Percentiles rank a stretch among this genome's conserved stretches.
These are phyloP conservation scores for Cytospora piceae DNA, from an alignment of 2,329 filamentous ascomycete species.

Conservation along the genomic window DNA sequence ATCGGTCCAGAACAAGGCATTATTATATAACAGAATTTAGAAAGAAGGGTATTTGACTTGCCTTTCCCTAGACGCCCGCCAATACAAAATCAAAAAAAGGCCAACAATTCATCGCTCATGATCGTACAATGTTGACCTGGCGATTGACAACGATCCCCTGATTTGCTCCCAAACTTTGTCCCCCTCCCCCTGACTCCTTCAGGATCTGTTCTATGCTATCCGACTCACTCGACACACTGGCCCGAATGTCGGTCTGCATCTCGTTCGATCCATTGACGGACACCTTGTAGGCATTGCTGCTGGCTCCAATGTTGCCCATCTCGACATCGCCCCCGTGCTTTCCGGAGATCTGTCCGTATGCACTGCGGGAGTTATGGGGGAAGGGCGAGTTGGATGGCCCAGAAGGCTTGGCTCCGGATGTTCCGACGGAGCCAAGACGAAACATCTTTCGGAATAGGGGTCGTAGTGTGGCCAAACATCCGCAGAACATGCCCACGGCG, in stretches of 20 bases:
- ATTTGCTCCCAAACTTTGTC: not conserved
- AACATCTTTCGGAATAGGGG: constrained; percentile 27
- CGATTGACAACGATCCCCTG: constrained; percentile 25
- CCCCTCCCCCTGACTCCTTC: constrained; percentile 17
- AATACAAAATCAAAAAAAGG: not conserved
- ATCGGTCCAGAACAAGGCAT: not conserved
- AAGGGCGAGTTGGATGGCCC: constrained; percentile 13
- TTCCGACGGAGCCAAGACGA: constrained; percentile 25
- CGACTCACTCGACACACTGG: constrained; percentile 15
- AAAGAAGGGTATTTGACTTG: constrained; percentile 3
- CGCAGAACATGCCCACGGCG: constrained; percentile 27
- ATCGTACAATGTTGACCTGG: constrained; percentile 23
- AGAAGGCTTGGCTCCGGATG: constrained; percentile 13
- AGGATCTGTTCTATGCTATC: constrained; percentile 26
- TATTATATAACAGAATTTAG: not conserved
- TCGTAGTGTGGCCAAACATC: constrained; percentile 27
- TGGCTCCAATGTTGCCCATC: constrained; percentile 27
- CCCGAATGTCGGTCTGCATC: not conserved
- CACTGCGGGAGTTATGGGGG: constrained; percentile 21
- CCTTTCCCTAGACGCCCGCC: not conserved
- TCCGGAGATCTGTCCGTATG: constrained; percentile 22
- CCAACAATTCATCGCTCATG: not conserved
- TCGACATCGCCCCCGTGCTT: constrained; percentile 17
- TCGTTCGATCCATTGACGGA: not conserved
- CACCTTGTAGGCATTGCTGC: constrained; percentile 24